These are phyloP conservation scores for Salix suchowensis DNA, from an alignment of 345 rosid genomes.

Conservation along the genomic window DNA sequence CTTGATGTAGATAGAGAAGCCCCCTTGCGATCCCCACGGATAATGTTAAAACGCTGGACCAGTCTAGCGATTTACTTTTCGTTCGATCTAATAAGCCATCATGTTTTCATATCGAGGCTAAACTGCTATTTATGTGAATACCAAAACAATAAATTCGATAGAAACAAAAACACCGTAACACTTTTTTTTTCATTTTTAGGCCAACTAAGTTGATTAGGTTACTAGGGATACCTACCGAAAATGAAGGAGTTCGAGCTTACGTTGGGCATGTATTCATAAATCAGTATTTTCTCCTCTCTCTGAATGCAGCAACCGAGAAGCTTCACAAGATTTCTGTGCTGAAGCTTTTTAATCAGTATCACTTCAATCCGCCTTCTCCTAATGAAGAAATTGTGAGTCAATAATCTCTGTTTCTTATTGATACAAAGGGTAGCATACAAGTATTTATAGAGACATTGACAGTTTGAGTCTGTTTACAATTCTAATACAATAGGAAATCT, in stretches of 20 bases:
- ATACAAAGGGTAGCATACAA: no score
- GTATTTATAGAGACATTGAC: no score
- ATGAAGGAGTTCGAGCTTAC: slow-evolving; percentile 30
- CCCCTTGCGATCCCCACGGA: slow-evolving; percentile 19
- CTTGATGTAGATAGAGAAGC: slow-evolving; percentile 18
- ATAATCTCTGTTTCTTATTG: no score
- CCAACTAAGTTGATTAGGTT: background rate
- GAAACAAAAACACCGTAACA: no score
- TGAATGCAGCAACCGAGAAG: slow-evolving; percentile 33
- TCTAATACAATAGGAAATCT: no score
- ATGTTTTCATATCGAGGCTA: background rate
- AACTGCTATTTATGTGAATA: no score
- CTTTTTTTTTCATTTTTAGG: background rate
- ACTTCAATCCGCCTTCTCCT: no score
- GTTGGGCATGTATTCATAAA: slow-evolving; percentile 36
- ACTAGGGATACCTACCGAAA: slow-evolving; percentile 11
- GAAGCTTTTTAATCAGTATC: background rate
- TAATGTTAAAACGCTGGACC: slow-evolving; percentile 14
- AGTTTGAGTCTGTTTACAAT: no score
- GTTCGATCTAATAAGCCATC: background rate
- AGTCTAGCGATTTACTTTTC: slow-evolving; percentile 1
- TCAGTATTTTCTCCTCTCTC: slow-evolving; percentile 28
- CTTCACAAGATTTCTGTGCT: slow-evolving; percentile 10
- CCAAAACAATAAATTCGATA: no score
- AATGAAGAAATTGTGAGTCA: no score